Base-by-base conservation (phyloP, 1,284 basidiomycete species). In the Cryptococcus sp. region DNA sequence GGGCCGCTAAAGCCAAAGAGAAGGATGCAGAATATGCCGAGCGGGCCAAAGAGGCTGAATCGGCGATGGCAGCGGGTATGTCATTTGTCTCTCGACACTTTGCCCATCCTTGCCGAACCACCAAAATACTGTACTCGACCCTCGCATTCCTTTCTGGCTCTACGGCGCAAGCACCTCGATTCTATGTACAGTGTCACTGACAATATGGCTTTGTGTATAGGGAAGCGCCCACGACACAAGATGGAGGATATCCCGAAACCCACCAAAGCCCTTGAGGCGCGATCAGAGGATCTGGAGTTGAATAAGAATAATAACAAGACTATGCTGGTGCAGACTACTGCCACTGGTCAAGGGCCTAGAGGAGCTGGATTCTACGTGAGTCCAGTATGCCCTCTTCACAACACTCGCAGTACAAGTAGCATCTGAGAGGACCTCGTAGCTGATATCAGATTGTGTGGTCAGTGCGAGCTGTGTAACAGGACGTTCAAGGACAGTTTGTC, bases 251-350 rank as follows among this genome's bases (percentile, higher is more conserved):
- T 92, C 1, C 92, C 93, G 0, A 93, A 91, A 70, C 90, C 94
- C 1, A 96, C 92, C 1, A 86, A 94, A 68, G 83, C 89, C 54
- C 88, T 94, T 85, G 86, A 94, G 73, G 87, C 86, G 65, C 87
- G 93, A 50, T 91, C 91, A 52, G 81, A 79, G 5, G 83, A 89
- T 40, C 81, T 97, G 15, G 90, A 91, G 57, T 85, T 97, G 22
- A 89, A 92, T 67, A 94, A 93, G 82, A 94, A 95, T 77, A 82
- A 95, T 19, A 84, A 84, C 68, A 96, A 95, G 82, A 94, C 89
- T 1, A 89, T 93, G 83, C 87, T 97, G 57, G 92, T 97, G 19
- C 59, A 65, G 54, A 66, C 62, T 10, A 85, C 89, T 68, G 88
- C 90, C 70, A 84, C 86, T 3, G 86, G 88, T 8, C 72, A 77